Percentiles rank a stretch among this genome's conserved stretches.
These are phyloP conservation scores for Podaxis sp. DNA, from an alignment of 768 basidiomycete species.

Conservation along the genomic window DNA sequence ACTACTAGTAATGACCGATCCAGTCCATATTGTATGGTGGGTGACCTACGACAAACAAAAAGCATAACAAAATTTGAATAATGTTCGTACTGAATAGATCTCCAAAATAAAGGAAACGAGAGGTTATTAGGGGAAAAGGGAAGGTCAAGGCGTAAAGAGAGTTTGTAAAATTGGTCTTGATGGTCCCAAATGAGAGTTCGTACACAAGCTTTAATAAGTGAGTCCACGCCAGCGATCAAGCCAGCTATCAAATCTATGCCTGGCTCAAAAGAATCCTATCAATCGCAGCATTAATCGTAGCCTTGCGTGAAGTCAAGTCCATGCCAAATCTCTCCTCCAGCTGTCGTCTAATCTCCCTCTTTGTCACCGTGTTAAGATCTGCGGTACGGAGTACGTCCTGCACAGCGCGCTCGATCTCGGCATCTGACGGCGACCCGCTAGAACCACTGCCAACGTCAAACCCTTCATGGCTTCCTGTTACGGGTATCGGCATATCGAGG, in stretches of 20 bases:
- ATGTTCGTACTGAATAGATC: conserved; percentile 10
- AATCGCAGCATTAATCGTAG: conserved; percentile 75
- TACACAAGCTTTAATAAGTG: background rate
- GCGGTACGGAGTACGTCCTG: conserved; percentile 72
- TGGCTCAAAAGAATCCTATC: conserved; percentile 67
- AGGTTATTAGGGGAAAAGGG: conserved; percentile 7
- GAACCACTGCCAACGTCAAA: conserved; percentile 33
- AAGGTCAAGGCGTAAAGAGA: conserved; percentile 5
- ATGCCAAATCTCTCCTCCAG: conserved; percentile 82
- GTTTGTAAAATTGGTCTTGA: background rate
- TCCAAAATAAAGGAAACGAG: conserved; percentile 1
- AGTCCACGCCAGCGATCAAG: background rate
- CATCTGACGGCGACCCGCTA: conserved; percentile 58
- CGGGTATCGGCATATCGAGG: conserved; percentile 68
- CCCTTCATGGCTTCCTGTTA: conserved; percentile 51
- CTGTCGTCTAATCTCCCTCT: conserved; percentile 83
- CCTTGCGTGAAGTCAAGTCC: conserved; percentile 72
- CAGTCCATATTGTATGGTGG: conserved; percentile 7
- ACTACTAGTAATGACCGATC: conserved; percentile 5
- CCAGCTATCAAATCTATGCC: conserved; percentile 10
- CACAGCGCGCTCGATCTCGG: conserved; percentile 74
- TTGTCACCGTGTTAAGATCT: conserved; percentile 89
- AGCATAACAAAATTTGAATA: background rate
- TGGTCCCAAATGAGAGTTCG: conserved; percentile 5
- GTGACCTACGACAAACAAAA: conserved; percentile 6